Percentiles rank a stretch among this genome's conserved stretches.
Conservation (phyloP, 805 yeast genomes). For the Candida schatavii region DNA sequence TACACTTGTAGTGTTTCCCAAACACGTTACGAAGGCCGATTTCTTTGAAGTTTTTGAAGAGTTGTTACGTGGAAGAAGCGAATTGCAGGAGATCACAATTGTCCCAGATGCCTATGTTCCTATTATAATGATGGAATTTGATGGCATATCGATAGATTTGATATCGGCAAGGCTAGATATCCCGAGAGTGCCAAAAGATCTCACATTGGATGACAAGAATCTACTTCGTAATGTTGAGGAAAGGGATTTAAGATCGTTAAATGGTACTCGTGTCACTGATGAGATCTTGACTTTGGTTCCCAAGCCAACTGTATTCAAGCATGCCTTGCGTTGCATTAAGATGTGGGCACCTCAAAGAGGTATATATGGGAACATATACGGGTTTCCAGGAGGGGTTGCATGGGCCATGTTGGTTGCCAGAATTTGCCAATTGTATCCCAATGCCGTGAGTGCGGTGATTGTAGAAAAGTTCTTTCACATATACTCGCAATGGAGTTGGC, state of each 20-base stretch:
- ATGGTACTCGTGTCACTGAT: conserved; percentile 97
- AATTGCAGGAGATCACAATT: conserved; percentile 84
- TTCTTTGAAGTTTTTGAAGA: conserved; percentile 80
- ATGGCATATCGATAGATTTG: conserved; percentile 91
- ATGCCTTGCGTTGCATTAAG: conserved; percentile 88
- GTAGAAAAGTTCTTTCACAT: conserved; percentile 88
- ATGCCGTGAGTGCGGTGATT: conserved; percentile 89
- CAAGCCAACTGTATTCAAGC: conserved; percentile 86
- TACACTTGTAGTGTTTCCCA: conserved; percentile 94
- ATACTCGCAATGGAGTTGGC: conserved; percentile 93
- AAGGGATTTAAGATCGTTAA: conserved; percentile 81
- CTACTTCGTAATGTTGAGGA: conserved; percentile 86
- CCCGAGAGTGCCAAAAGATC: conserved; percentile 73
- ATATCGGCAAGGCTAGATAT: conserved; percentile 80
- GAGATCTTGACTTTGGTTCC: conserved; percentile 89
- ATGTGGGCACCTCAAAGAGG: conserved; percentile 97
- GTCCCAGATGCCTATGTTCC: conserved; percentile 99
- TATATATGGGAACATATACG: conserved; percentile 89
- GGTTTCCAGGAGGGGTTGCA: conserved; percentile 99
- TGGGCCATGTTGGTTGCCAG: conserved; percentile 99
- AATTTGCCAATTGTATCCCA: conserved; percentile 94
- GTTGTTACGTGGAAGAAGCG: conserved; percentile 68
- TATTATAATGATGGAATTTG: conserved; percentile 82
- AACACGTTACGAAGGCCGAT: conserved; percentile 87
- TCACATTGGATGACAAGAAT: conserved; percentile 82